These are phyloP conservation scores for Hirsutella rhossiliensis DNA, from an alignment of 2,329 filamentous ascomycete genomes.

Conservation along the genomic window DNA sequence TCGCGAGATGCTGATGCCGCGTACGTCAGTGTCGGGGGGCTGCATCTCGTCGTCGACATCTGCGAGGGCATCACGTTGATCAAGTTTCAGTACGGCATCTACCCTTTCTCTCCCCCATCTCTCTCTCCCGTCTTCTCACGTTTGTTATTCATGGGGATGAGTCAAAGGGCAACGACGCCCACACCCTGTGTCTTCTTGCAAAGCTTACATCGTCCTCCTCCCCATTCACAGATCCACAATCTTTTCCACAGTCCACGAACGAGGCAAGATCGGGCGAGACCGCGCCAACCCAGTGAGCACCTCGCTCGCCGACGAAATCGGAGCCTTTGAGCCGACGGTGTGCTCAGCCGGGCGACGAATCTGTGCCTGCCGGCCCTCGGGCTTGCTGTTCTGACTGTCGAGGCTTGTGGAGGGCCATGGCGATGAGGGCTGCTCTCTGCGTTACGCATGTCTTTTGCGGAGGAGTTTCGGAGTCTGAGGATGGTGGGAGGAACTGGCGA, in stretches of 20 bases:
- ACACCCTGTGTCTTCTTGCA: no score
- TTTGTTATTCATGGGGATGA: no score
- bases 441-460: background rate
- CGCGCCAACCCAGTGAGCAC: background rate
- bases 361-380: background rate
- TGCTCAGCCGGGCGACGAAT: background rate
- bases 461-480: background rate
- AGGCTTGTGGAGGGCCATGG: background rate
- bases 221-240: background rate
- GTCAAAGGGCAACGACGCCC: no score
- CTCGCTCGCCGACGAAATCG: background rate
- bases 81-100: constrained; percentile 2
- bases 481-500: no score
- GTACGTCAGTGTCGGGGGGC: constrained; percentile 1
- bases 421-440: no score
- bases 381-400: background rate
- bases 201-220: background rate
- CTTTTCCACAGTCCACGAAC: background rate
- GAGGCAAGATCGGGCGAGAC: background rate
- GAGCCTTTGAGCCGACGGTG: background rate
- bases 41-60: constrained; percentile 4
- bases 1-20: background rate
- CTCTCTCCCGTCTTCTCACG: no score
- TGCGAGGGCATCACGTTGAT: constrained; percentile 1
- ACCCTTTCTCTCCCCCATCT: background rate